Conservation (phyloP, 176 grass and related monocot genomes). For the Triticum turgidum region DNA sequence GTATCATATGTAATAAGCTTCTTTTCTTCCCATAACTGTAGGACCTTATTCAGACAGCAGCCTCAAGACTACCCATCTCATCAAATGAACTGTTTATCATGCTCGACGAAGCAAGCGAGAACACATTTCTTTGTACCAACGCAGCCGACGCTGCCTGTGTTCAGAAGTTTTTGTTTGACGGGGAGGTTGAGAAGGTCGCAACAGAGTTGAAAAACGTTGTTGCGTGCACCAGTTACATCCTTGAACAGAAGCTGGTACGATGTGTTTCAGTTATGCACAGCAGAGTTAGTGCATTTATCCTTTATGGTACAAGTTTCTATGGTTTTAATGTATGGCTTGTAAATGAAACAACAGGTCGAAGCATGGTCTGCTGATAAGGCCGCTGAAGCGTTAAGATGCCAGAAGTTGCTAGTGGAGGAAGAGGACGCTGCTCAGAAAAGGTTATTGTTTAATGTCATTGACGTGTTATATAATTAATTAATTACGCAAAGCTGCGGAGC, state of each 20-base stretch:
- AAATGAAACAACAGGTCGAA: constrained; percentile 58
- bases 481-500: constrained; percentile 4
- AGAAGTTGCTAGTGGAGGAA: constrained; percentile 90
- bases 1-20: too few relatives aligned
- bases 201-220: constrained; percentile 83
- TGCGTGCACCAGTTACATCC: constrained; percentile 72
- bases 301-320: too few relatives aligned
- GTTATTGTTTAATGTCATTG: constrained; percentile 27
- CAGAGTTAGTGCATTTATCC: too few relatives aligned
- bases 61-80: too few relatives aligned
- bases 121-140: too few relatives aligned
- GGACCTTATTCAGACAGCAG: too few relatives aligned
- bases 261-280: not conserved
- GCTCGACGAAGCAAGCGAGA: too few relatives aligned
- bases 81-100: too few relatives aligned
- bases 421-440: constrained; percentile 98
- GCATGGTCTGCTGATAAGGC: constrained; percentile 85
- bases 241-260: constrained; percentile 90
- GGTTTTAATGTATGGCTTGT: too few relatives aligned
- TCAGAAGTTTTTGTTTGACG: constrained; percentile 83
- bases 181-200: constrained; percentile 70
- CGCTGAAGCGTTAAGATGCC: constrained; percentile 80
- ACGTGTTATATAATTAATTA: not conserved
- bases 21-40: too few relatives aligned
- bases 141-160: constrained; percentile 20